These are phyloP conservation scores for Limnanthes douglasii DNA, from an alignment of 345 rosid genomes.

Conservation along the genomic window DNA sequence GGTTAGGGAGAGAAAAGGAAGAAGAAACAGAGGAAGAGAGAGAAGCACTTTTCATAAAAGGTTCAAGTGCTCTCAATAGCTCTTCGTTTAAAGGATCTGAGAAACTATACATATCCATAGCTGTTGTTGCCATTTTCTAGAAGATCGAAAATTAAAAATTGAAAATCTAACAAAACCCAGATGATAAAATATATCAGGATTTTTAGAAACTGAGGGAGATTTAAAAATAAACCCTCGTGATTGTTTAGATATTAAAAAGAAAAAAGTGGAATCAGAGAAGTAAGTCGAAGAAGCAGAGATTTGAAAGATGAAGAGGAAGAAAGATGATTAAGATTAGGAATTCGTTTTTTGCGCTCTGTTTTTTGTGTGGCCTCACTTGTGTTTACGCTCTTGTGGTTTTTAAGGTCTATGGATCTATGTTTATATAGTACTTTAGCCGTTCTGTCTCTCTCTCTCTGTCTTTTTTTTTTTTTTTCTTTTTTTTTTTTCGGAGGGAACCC, in stretches of 20 bases:
- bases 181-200: neutral
- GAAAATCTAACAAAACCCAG: conserved; percentile 7
- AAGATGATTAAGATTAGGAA: conserved; percentile 1
- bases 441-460: neutral
- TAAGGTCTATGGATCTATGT: conserved; percentile 6
- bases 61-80: conserved; percentile 46
- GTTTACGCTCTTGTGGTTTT: conserved; percentile 20
- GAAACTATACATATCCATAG: conserved; percentile 28
- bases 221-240: conserved; percentile 33
- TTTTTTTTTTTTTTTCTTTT: too few species aligned
- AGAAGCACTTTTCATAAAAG: conserved; percentile 34
- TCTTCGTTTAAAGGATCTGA: conserved; percentile 46
- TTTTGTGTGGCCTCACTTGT: conserved; percentile 11
- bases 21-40: conserved; percentile 6
- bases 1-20: conserved; percentile 8
- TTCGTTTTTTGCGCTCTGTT: neutral
- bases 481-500: too few species aligned
- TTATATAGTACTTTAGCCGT: conserved; percentile 23
- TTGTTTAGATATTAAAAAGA: too few species aligned
- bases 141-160: neutral
- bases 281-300: conserved; percentile 13
- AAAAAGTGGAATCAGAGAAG: conserved; percentile 1
- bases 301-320: conserved; percentile 1
- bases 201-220: conserved; percentile 18
- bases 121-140: conserved; percentile 31